These are phyloP conservation scores for Pyropia haitanensis DNA, from an alignment of 23 red algal species.

Conservation along the genomic window DNA sequence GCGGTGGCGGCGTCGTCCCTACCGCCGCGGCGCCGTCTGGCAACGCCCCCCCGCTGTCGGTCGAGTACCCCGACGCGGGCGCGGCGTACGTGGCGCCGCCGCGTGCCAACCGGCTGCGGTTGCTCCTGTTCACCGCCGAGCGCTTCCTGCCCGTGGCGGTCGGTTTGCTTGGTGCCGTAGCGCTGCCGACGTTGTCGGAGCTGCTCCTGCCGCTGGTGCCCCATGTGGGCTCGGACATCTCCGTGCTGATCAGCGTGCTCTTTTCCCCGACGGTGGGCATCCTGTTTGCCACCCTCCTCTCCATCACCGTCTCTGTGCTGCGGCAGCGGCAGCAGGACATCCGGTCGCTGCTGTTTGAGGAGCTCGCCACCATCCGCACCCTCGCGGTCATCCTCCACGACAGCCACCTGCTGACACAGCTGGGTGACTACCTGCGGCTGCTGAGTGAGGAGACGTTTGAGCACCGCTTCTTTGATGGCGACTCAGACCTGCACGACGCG, in stretches of 20 bases:
- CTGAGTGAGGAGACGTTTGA: background rate
- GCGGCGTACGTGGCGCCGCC: too few relatives aligned
- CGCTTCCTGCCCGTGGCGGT: too few relatives aligned
- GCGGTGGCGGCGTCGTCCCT: too few relatives aligned
- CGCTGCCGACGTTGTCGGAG: too few relatives aligned
- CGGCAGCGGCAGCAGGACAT: conserved; percentile 4
- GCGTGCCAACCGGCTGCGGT: too few relatives aligned
- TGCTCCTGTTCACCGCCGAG: too few relatives aligned
- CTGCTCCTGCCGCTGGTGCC: too few relatives aligned
- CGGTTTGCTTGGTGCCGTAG: too few relatives aligned
- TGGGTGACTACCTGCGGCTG: background rate
- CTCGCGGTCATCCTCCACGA: background rate
- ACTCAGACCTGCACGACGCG: background rate
- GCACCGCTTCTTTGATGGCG: background rate
- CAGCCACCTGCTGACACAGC: background rate
- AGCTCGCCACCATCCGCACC: background rate
- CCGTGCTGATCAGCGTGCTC: background rate
- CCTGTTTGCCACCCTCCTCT: background rate
- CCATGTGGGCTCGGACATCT: too few relatives aligned
- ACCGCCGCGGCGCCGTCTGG: too few relatives aligned
- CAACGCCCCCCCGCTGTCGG: too few relatives aligned
- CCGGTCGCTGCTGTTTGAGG: background rate
- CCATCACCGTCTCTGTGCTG: background rate
- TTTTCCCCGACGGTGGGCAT: background rate
- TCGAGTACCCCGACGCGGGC: too few relatives aligned